Conservation (phyloP, 2,329 filamentous ascomycete species). For the Fusarium sp. region DNA sequence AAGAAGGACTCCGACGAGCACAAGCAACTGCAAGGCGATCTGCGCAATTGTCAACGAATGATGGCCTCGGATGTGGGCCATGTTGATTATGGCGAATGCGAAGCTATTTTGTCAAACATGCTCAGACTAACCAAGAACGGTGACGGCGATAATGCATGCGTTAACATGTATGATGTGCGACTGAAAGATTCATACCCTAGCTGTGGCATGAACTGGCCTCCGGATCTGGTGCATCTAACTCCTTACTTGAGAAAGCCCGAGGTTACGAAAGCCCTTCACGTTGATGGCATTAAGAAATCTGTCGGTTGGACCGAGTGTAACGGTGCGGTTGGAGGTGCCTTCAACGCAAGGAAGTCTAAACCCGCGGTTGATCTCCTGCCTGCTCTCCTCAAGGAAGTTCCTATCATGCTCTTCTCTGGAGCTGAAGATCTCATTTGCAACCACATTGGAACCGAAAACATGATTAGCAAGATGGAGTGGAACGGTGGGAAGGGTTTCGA, state of each 20-base stretch:
- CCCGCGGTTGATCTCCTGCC: constrained; percentile 81
- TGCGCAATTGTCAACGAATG: constrained; percentile 73
- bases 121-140: constrained; percentile 70
- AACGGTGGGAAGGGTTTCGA: constrained; percentile 93
- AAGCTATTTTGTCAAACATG: constrained; percentile 78
- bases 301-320: constrained; percentile 94
- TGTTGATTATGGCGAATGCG: constrained; percentile 78
- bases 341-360: constrained; percentile 74
- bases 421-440: constrained; percentile 97
- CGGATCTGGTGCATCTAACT: constrained; percentile 79
- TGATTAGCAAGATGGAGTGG: constrained; percentile 93
- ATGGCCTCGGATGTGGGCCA: constrained; percentile 57
- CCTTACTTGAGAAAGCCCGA: constrained; percentile 87
- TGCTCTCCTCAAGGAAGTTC: constrained; percentile 77
- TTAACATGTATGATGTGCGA: constrained; percentile 98
- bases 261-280: constrained; percentile 81
- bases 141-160: constrained; percentile 68
- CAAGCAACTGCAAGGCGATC: constrained; percentile 72
- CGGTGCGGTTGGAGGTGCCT: constrained; percentile 77
- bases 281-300: constrained; percentile 77
- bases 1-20: constrained; percentile 71
- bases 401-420: constrained; percentile 89
- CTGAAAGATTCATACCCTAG: constrained; percentile 81
- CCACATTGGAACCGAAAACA: constrained; percentile 88
- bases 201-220: constrained; percentile 98